Evolutionary conservation across 2,329 filamentous ascomycete genomes (phyloP).

Genomic region (Cadophora luteo-olivacea): DNA sequence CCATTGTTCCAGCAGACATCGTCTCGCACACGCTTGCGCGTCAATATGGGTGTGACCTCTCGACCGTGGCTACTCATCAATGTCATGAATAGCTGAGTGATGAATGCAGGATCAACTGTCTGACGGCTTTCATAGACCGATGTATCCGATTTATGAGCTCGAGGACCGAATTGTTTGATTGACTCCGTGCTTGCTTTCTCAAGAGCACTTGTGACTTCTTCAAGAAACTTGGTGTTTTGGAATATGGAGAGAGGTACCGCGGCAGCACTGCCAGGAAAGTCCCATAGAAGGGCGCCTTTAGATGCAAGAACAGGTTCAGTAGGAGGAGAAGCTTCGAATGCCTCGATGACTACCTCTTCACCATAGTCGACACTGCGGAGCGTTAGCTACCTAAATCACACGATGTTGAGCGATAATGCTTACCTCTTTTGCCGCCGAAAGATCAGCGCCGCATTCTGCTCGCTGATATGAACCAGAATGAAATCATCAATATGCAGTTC

Average conservation of each 20-base stretch:
- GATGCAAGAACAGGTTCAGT: conserved; percentile 59
- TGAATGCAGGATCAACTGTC: conserved; percentile 60
- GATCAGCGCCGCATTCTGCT: conserved; percentile 57
- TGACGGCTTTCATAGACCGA: conserved; percentile 61
- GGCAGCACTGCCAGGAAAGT: conserved; percentile 63
- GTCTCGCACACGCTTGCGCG: conserved; percentile 67
- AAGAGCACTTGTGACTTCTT: conserved; percentile 57
- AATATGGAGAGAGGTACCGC: conserved; percentile 52
- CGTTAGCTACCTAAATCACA: too few species aligned
- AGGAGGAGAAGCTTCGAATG: conserved; percentile 64
- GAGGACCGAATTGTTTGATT: conserved; percentile 59
- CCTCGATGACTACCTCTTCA: conserved; percentile 57
- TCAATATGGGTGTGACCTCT: conserved; percentile 43
- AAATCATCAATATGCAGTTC: conserved; percentile 42
- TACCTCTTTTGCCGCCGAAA: conserved; percentile 47
- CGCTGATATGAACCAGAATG: conserved; percentile 52
- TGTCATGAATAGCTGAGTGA: conserved; percentile 66
- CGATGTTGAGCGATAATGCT: conserved; percentile 19
- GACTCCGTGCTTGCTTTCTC: conserved; percentile 61
- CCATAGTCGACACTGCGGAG: conserved; percentile 26
- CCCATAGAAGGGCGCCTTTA: conserved; percentile 59
- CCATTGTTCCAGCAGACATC: conserved; percentile 57
- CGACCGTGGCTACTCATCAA: conserved; percentile 61
- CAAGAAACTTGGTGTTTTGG: conserved; percentile 51
- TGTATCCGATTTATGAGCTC: conserved; percentile 57